Evolutionary conservation across 2,329 filamentous ascomycete genomes (phyloP).

Genomic region (Aspergillus novofumigatus): DNA sequence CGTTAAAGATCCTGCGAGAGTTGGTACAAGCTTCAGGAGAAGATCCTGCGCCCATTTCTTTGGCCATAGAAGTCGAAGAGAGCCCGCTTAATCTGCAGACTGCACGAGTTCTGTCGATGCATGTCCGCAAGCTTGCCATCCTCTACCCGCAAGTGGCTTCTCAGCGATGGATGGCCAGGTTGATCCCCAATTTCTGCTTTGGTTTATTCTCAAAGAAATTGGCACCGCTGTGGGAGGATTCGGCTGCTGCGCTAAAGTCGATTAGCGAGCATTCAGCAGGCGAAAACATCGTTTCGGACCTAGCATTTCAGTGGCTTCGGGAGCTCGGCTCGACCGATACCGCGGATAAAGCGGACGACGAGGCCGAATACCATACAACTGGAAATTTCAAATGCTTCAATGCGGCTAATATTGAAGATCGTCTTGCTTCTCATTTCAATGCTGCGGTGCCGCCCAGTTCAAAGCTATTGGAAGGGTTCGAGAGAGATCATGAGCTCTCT

Average conservation of each 20-base stretch:
- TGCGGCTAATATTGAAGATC: constrained; percentile 55
- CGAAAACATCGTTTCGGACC: constrained; percentile 66
- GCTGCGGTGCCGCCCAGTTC: constrained; percentile 53
- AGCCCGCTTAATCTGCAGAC: constrained; percentile 73
- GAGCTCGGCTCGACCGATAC: constrained; percentile 24
- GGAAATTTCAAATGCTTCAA: constrained; percentile 79
- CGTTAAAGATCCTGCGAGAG: constrained; percentile 66
- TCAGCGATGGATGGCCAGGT: constrained; percentile 62
- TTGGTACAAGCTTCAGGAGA: constrained; percentile 47
- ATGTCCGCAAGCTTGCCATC: constrained; percentile 71
- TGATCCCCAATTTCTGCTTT: constrained; percentile 79
- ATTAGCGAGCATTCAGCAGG: constrained; percentile 67
- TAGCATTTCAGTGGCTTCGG: constrained; percentile 74
- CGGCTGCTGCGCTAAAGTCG: constrained; percentile 68
- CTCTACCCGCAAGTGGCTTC: constrained; percentile 58
- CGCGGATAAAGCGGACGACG: constrained; percentile 22
- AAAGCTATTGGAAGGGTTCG: constrained; percentile 60
- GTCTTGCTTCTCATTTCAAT: constrained; percentile 50
- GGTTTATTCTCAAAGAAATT: constrained; percentile 83
- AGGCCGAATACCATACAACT: constrained; percentile 21
- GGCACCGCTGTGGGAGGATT: constrained; percentile 82
- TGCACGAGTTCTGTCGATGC: constrained; percentile 73
- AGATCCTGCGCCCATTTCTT: constrained; percentile 41
- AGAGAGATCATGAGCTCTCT: constrained; percentile 52
- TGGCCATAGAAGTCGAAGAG: constrained; percentile 76